Evolutionary conservation across 768 basidiomycete species (phyloP), one percentile per base, ranked within the genome.

Genomic region (Pulveroboletus frians): DNA sequence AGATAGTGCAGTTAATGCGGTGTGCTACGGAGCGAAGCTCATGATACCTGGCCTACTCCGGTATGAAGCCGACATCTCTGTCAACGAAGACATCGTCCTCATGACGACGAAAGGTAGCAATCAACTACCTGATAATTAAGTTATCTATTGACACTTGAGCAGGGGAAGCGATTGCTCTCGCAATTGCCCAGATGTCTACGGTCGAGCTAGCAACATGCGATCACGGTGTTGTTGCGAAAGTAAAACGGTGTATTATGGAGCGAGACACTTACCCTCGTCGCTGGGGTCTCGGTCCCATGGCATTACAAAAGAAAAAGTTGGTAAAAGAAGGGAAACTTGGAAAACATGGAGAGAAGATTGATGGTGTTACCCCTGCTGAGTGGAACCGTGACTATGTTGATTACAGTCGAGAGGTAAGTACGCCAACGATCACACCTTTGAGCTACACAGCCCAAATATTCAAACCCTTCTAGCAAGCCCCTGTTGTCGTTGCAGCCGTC

Each of bases 171-270:
- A 95, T 95, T 62, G 93, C 93, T 18, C 79, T 96, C 36, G 94
- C 88, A 49, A 84, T 95, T 55, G 91, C 94, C 17, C 92, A 95
- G 65, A 99, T 99, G 96, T 91, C 94, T 15, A 97, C 96, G 10
- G 95, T 95, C 50, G 96, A 99, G 68, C 83, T 99, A 43, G 88
- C 92, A 9, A 95, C 94, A 3, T 98, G 95, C 68, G 94, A 97
- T 67, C 95, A 99, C 64, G 96, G 96, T 40, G 92, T 99, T 49
- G 95, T 98, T 37, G 96, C 96, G 31, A 98, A 97, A 73, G 92
- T 99, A 64, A 99, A 99, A 73, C 78, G 96, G 44, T 97, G 95
- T 65, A 98, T 99, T 64, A 99, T 99, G 96, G 96, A 98, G 68
- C 85, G 95, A 32, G 96, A 99, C 69, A 89, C 92, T 17, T 99